Evolutionary conservation across 2,329 filamentous ascomycete genomes (phyloP).

Genomic region (Hypoxylon sp.): DNA sequence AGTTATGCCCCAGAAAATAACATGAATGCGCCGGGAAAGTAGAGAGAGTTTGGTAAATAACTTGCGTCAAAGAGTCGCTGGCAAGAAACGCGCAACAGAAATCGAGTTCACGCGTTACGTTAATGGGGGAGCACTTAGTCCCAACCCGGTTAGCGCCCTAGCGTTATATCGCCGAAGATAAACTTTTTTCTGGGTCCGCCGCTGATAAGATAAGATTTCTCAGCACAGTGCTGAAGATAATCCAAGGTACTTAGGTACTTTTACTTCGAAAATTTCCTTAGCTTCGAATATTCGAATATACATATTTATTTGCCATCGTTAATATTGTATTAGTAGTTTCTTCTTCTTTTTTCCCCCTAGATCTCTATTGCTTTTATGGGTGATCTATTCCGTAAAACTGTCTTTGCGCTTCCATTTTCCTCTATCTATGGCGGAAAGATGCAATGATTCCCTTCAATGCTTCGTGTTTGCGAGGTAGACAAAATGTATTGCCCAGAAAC

Average conservation of each 20-base stretch:
- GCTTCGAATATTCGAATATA: conserved; percentile 17
- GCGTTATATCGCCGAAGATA: conserved; percentile 2
- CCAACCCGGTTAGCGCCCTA: conserved; percentile 8
- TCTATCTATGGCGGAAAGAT: conserved; percentile 36
- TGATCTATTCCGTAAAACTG: conserved; percentile 12
- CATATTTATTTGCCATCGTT: conserved; percentile 14
- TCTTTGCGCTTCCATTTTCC: conserved; percentile 17
- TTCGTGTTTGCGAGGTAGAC: conserved; percentile 51
- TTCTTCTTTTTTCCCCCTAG: too few relatives aligned
- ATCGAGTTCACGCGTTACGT: conserved; percentile 37
- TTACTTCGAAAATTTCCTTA: conserved; percentile 24
- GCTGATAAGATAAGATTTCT: conserved; percentile 19
- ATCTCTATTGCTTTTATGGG: conserved; percentile 8
- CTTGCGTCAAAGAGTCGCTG: background rate
- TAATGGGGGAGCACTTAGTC: conserved; percentile 23
- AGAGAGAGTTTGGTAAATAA: background rate
- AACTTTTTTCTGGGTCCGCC: background rate
- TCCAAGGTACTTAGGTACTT: conserved; percentile 6
- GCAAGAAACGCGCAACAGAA: conserved; percentile 29
- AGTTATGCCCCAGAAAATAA: background rate
- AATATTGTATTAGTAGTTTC: background rate
- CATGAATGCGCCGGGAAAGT: background rate
- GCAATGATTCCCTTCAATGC: conserved; percentile 52
- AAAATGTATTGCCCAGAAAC: conserved; percentile 42
- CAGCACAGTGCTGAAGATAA: background rate